Evolutionary conservation across 192 early-diverging fungal genomes (phyloP).

Genomic region (Linnemannia exigua): DNA sequence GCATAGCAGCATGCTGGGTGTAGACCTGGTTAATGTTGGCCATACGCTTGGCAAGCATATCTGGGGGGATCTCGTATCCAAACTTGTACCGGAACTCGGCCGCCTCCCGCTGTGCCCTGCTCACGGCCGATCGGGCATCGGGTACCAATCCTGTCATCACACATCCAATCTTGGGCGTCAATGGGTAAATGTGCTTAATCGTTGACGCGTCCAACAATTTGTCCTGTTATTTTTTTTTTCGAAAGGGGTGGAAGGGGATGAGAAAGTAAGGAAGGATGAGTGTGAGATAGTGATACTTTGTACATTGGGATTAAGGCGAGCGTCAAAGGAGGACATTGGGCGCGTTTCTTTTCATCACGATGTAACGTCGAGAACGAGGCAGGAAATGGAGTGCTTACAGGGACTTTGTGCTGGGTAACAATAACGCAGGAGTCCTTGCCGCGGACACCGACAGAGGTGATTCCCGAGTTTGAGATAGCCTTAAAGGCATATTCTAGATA

Average conservation of each 20-base stretch:
- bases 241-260: not conserved
- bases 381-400: constrained; percentile 57
- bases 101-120: constrained; percentile 93
- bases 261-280: not conserved
- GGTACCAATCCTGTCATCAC: constrained; percentile 99
- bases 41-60: constrained; percentile 97
- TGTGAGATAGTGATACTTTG: no score
- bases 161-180: constrained; percentile 95
- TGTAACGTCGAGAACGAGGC: not conserved
- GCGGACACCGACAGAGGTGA: constrained; percentile 96
- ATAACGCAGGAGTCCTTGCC: constrained; percentile 97
- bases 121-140: constrained; percentile 94
- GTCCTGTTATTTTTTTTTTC: constrained; percentile 69
- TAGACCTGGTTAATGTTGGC: constrained; percentile 99
- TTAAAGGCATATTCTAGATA: constrained; percentile 98
- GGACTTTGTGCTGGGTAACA: constrained; percentile 98
- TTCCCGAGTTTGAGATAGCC: constrained; percentile 97
- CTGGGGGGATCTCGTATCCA: constrained; percentile 97
- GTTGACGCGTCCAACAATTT: constrained; percentile 96
- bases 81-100: constrained; percentile 99
- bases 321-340: not conserved
- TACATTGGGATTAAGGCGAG: not conserved
- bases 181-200: constrained; percentile 92
- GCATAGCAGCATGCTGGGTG: constrained; percentile 99
- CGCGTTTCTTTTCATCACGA: not conserved